Conservation (phyloP, 2,329 filamentous ascomycete genomes). For the Chaetomium globosum region DNA sequence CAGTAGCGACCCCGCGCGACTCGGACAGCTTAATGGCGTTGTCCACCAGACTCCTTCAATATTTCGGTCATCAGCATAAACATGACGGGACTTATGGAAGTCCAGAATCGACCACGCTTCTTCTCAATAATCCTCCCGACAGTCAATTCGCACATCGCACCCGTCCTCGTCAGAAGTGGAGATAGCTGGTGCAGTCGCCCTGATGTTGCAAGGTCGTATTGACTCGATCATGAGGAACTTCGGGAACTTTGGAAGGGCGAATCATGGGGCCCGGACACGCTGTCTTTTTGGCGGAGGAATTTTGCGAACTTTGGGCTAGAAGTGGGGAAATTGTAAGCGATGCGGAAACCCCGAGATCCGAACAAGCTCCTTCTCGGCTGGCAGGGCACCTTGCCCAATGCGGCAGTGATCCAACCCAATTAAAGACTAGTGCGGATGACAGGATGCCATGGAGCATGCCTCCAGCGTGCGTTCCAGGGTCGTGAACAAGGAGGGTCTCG, state of each 20-base stretch:
- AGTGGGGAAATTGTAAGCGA: background rate
- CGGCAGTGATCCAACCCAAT: background rate
- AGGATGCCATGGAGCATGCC: background rate
- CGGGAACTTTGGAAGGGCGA: slow-evolving; percentile 2
- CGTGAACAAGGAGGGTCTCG: background rate
- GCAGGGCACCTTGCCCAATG: background rate
- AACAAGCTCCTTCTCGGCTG: background rate
- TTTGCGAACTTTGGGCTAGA: background rate
- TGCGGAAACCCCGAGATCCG: background rate
- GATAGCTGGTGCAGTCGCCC: background rate
- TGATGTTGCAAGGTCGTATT: background rate
- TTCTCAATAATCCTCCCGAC: background rate
- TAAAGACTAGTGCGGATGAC: background rate
- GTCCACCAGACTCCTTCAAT: no score
- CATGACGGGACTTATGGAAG: background rate
- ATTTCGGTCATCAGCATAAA: background rate
- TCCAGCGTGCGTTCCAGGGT: background rate
- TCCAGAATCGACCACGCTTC: background rate
- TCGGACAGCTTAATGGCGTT: no score
- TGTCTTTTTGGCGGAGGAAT: background rate
- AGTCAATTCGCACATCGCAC: background rate
- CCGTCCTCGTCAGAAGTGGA: background rate
- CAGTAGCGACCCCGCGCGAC: no score
- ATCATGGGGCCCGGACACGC: background rate
- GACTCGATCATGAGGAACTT: background rate